These are phyloP conservation scores for Globisporangium lucens DNA, from an alignment of 352 stramenopile genomes.

Conservation along the genomic window DNA sequence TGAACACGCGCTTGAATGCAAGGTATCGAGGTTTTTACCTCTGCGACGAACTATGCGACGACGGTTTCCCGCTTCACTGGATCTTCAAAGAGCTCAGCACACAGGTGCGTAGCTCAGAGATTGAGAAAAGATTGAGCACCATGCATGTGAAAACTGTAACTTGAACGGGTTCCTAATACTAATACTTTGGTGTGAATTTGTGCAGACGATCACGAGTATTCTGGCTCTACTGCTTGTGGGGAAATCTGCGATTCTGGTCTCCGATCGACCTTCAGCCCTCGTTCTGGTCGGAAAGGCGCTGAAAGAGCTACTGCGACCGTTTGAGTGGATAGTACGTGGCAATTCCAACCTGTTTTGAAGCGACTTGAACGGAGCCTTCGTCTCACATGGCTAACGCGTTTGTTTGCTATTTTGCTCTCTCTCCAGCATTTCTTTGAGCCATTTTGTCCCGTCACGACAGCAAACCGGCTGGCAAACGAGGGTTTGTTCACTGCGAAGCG, in stretches of 20 bases:
- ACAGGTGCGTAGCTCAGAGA: constrained; percentile 30
- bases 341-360: background rate
- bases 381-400: background rate
- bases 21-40: constrained; percentile 41
- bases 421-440: constrained; percentile 52
- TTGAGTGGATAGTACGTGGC: constrained; percentile 49
- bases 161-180: background rate
- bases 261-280: constrained; percentile 36
- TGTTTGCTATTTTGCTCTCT: background rate
- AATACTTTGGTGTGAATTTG: background rate
- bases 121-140: background rate
- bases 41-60: constrained; percentile 3
- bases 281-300: constrained; percentile 37
- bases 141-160: background rate
- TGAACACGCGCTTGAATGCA: constrained; percentile 21
- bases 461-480: constrained; percentile 27
- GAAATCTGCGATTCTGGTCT: constrained; percentile 58
- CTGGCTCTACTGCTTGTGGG: constrained; percentile 44
- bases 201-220: constrained; percentile 47
- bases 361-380: background rate
- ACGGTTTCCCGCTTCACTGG: constrained; percentile 29
- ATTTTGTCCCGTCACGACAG: constrained; percentile 41
- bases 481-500: constrained; percentile 31
- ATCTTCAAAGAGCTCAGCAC: constrained; percentile 56
- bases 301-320: constrained; percentile 41